Conservation (phyloP, 176 grass and related monocot species). For the Tillandsia fasciculata region DNA sequence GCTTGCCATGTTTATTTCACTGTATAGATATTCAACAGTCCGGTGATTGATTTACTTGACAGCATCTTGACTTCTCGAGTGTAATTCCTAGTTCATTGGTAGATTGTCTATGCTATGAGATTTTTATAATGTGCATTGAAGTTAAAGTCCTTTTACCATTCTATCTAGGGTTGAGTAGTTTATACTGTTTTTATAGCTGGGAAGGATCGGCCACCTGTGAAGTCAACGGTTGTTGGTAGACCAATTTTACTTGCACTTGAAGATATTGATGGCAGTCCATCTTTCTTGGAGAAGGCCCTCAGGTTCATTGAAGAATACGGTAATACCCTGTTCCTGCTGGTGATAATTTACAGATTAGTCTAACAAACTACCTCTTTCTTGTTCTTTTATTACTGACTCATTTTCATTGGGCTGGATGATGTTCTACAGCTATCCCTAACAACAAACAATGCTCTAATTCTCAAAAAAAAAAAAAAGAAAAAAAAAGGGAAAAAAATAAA, state of each 20-base stretch:
- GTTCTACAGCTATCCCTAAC: too few relatives aligned
- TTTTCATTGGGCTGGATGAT: not conserved
- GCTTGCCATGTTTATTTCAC: too few relatives aligned
- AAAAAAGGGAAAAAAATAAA: too few relatives aligned
- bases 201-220: conserved; percentile 31
- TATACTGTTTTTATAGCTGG: conserved; percentile 31
- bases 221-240: conserved; percentile 49
- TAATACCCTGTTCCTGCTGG: conserved; percentile 25
- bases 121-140: not conserved
- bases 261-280: conserved; percentile 66
- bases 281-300: conserved; percentile 94
- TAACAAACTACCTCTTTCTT: not conserved
- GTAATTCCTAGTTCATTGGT: not conserved
- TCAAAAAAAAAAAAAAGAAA: too few relatives aligned
- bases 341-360: conserved; percentile 7
- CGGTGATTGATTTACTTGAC: too few relatives aligned
- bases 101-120: not conserved
- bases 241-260: conserved; percentile 70
- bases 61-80: not conserved
- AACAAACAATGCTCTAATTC: too few relatives aligned
- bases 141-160: conserved; percentile 7
- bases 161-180: conserved; percentile 19
- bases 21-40: too few relatives aligned
- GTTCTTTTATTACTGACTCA: not conserved
- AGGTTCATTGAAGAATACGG: conserved; percentile 92